Evolutionary conservation across 148 eudicot species (phyloP), one percentile per base, ranked within the genome.

Genomic region (Fagopyrum tataricum): DNA sequence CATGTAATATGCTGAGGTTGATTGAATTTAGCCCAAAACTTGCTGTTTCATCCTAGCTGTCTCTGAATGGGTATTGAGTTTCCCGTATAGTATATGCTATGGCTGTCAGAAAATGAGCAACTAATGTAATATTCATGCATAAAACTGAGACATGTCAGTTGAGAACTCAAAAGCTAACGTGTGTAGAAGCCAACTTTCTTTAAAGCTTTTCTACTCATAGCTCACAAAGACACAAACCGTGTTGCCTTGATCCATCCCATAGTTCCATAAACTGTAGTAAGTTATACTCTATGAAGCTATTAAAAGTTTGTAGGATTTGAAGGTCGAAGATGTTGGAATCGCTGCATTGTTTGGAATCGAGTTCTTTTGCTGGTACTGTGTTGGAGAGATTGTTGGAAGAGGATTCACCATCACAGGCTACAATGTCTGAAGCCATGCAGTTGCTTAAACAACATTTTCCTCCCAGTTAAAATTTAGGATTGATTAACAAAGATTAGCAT

Each of bases 361-460:
- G 82, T 86, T 85, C 78, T 86, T 77, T 73, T 81, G 83, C 44
- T 86, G 89, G 87, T 86, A 51, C 76, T 86, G 86, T 79, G 87
- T 76, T 44, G 89, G 89, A 23, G 89, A 86, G 79, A 86, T 86
- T 81, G 83, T 83, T 1, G 89, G 89, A 24, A 75, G 86, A 49
- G 89, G 89, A 51, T 83, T 83, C 77, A 83, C 85, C 48, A 58
- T 86, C 66, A 86, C 89, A 9, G 89, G 89, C 59, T 86, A 86
- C 75, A 77, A 79, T 53, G 79, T 75, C 43, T 83, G 74, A 80
- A 66, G 24, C 31, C 61, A 2, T 20, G 18, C 8, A 20, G 61
- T 20, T 11, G 61, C 24, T 24, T 18, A 24, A 55, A 20, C 61
- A 20, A 55, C 61, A 20, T 7, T 55, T 6, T n/a, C 15, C 59